Conservation (phyloP, 2,329 filamentous ascomycete genomes). For the Pestalotiopsis sp. region DNA sequence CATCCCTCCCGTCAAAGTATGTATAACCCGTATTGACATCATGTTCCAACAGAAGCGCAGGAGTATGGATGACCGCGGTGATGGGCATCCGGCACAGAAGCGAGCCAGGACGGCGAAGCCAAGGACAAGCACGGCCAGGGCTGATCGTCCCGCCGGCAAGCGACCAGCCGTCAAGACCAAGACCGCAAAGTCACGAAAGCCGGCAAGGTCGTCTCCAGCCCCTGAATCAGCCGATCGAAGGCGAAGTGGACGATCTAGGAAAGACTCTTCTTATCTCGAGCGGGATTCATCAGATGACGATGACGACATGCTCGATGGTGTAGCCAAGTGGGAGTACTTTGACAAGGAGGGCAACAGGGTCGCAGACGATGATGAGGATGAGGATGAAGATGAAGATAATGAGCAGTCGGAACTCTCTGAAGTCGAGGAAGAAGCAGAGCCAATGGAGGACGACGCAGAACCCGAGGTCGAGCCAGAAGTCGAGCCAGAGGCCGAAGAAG, state of each 20-base stretch:
- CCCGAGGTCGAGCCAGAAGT: constrained; percentile 15
- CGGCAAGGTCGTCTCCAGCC: constrained; percentile 32
- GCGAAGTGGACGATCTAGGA: constrained; percentile 56
- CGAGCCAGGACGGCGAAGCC: constrained; percentile 37
- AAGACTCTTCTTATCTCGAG: constrained; percentile 55
- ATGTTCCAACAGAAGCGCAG: constrained; percentile 56
- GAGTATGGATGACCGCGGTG: constrained; percentile 51
- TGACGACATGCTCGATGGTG: constrained; percentile 64
- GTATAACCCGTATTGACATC: constrained; percentile 24
- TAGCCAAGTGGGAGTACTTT: constrained; percentile 61
- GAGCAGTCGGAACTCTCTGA: constrained; percentile 25
- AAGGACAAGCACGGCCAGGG: constrained; percentile 35
- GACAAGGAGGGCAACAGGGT: constrained; percentile 38
- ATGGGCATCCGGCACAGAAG: constrained; percentile 47
- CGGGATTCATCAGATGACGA: constrained; percentile 62
- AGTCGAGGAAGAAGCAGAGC: constrained; percentile 23
- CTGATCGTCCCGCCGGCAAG: constrained; percentile 34
- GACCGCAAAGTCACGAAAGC: constrained; percentile 29
- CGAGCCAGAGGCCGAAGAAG: constrained; percentile 14
- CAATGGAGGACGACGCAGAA: constrained; percentile 20
- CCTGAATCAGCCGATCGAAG: constrained; percentile 50
- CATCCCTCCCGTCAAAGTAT: not conserved
- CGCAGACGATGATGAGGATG: constrained; percentile 28
- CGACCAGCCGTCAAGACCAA: constrained; percentile 29
- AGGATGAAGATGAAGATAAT: constrained; percentile 23